phyloP scores from a whole-genome alignment of 352 stramenopile species.

The Globisporangium polare region DNA sequence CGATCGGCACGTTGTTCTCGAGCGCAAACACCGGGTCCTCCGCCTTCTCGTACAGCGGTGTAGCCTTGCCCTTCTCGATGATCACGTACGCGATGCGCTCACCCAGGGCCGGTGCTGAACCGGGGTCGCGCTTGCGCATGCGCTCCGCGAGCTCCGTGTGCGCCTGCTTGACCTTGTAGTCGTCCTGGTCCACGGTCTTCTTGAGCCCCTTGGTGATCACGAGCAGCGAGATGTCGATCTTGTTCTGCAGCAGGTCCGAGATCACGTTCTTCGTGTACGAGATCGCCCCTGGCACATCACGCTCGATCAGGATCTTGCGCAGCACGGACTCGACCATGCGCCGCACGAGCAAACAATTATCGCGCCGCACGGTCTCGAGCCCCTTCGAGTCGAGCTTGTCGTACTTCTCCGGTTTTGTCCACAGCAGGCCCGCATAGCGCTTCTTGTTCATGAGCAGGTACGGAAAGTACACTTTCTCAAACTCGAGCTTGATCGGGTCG shows the following conservation, averaged over 20 bases:
- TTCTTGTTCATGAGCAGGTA: constrained; percentile 99
- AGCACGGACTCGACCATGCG: constrained; percentile 97
- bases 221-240: constrained; percentile 99
- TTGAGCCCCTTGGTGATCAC: constrained; percentile 99
- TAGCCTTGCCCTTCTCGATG: constrained; percentile 95
- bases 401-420: constrained; percentile 93
- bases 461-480: constrained; percentile 99
- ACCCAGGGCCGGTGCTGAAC: constrained; percentile 95
- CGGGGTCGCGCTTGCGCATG: constrained; percentile 98
- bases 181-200: constrained; percentile 96
- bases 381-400: constrained; percentile 99
- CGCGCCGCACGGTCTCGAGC: constrained; percentile 98
- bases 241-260: constrained; percentile 98
- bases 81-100: constrained; percentile 99
- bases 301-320: constrained; percentile 98
- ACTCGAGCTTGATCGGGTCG: constrained; percentile 97
- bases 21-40: constrained; percentile 99
- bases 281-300: constrained; percentile 94
- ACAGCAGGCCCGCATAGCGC: constrained; percentile 81
- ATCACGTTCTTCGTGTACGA: constrained; percentile 98
- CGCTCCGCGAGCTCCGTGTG: constrained; percentile 98
- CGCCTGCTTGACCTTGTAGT: constrained; percentile 99
- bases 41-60: constrained; percentile 95
- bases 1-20: constrained; percentile 98
- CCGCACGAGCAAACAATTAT: constrained; percentile 98